Conservation (phyloP, 2,329 filamentous ascomycete genomes). For the Periconia macrospinosa region DNA sequence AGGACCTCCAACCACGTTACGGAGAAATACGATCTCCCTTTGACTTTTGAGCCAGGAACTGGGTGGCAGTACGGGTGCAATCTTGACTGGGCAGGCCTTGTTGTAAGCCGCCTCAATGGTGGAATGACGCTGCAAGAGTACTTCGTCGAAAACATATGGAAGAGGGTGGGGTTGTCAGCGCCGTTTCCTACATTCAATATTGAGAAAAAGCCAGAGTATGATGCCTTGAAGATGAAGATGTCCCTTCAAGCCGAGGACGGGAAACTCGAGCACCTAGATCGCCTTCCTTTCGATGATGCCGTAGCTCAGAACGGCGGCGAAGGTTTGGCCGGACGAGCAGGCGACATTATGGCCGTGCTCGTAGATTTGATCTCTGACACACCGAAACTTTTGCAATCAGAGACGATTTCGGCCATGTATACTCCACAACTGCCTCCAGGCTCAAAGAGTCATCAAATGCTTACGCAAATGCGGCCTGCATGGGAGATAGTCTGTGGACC, state of each 20-base stretch:
- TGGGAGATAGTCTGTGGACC: slow-evolving; percentile 6
- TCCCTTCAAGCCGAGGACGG: background rate
- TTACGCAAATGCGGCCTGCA: slow-evolving; percentile 2
- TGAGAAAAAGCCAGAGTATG: slow-evolving; percentile 4
- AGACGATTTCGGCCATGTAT: slow-evolving; percentile 3
- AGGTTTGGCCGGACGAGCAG: slow-evolving; percentile 3
- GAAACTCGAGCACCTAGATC: background rate
- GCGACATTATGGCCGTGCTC: slow-evolving; percentile 10
- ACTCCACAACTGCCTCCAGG: slow-evolving; percentile 1
- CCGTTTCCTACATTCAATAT: slow-evolving; percentile 17
- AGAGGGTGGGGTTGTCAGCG: slow-evolving; percentile 5
- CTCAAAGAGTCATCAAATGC: slow-evolving; percentile 1
- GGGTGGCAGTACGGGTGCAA: slow-evolving; percentile 16
- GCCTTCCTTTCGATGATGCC: slow-evolving; percentile 1
- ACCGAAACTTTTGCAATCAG: slow-evolving; percentile 6
- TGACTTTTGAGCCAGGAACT: slow-evolving; percentile 18
- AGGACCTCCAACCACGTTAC: background rate
- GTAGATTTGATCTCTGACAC: slow-evolving; percentile 10
- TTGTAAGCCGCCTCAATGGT: slow-evolving; percentile 12
- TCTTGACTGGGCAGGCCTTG: slow-evolving; percentile 16
- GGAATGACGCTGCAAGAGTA: slow-evolving; percentile 14
- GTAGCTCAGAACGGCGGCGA: slow-evolving; percentile 10
- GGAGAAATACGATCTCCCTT: slow-evolving; percentile 8
- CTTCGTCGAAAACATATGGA: slow-evolving; percentile 17
- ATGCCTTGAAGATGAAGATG: slow-evolving; percentile 4